Evolutionary conservation across 2,329 filamentous ascomycete genomes (phyloP).

Genomic region (Penicillium sumatraense): DNA sequence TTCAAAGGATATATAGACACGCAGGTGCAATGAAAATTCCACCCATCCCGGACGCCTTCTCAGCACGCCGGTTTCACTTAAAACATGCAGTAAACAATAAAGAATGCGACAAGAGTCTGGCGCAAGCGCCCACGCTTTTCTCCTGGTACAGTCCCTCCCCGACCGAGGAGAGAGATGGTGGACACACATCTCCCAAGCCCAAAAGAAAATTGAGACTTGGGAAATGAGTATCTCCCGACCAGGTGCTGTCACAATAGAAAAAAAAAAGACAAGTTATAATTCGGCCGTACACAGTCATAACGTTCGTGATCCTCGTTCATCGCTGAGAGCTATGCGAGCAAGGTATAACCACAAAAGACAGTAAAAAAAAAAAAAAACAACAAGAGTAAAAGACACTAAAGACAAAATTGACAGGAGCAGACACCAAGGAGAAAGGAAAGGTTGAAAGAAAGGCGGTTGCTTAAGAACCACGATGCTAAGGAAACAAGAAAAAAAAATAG

Average conservation of each 20-base stretch:
- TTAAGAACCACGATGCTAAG: background rate
- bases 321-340: conserved; percentile 44
- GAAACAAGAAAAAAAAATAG: background rate
- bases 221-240: background rate
- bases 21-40: conserved; percentile 10
- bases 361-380: conserved; percentile 9
- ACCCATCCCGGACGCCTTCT: conserved; percentile 18
- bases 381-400: conserved; percentile 28
- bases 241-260: conserved; percentile 18
- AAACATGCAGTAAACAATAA: conserved; percentile 12
- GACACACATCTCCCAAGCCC: background rate
- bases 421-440: conserved; percentile 2
- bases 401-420: conserved; percentile 23
- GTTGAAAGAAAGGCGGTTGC: background rate
- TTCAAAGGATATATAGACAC: conserved; percentile 27
- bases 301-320: conserved; percentile 48
- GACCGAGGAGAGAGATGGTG: conserved; percentile 4
- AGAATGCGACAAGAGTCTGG: conserved; percentile 15
- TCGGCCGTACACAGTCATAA: conserved; percentile 47
- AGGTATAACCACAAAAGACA: conserved; percentile 39
- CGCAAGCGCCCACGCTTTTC: conserved; percentile 12
- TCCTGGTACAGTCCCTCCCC: background rate
- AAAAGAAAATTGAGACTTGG: background rate
- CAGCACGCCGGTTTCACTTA: conserved; percentile 19
- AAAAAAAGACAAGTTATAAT: conserved; percentile 13